phyloP scores from a whole-genome alignment of 1,284 basidiomycete species.

The Boletus smithii region DNA sequence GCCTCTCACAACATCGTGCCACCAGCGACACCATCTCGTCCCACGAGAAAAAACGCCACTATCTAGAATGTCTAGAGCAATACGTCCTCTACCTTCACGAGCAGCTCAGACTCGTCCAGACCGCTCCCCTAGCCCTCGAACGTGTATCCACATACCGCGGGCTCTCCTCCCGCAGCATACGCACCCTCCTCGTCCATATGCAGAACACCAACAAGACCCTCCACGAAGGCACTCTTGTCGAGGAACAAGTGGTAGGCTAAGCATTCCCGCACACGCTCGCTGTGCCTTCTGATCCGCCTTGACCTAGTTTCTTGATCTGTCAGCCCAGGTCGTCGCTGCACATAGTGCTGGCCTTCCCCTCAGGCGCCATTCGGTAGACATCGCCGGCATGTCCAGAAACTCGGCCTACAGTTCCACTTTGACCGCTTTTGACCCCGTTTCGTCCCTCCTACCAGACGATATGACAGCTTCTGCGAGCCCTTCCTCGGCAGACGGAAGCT shows the following conservation, averaged over 20 bases:
- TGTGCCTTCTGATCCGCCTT: neutral
- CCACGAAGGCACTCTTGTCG: slow-evolving; percentile 44
- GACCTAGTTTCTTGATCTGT: slow-evolving; percentile 30
- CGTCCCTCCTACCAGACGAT: slow-evolving; percentile 18
- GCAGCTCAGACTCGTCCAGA: slow-evolving; percentile 50
- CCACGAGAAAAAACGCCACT: slow-evolving; percentile 72
- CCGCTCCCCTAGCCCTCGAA: slow-evolving; percentile 48
- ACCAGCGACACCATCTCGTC: slow-evolving; percentile 63
- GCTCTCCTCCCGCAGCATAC: slow-evolving; percentile 54
- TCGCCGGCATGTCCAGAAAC: slow-evolving; percentile 15
- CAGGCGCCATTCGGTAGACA: slow-evolving; percentile 32
- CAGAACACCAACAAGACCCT: slow-evolving; percentile 50
- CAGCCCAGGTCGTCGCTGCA: slow-evolving; percentile 27
- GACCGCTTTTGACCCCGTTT: slow-evolving; percentile 17
- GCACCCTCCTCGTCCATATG: slow-evolving; percentile 63
- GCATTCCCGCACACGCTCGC: neutral
- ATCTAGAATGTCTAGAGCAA: slow-evolving; percentile 67
- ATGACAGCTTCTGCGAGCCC: slow-evolving; percentile 26
- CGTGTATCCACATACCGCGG: slow-evolving; percentile 55
- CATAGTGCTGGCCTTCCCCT: slow-evolving; percentile 27
- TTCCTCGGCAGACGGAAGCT: slow-evolving; percentile 21
- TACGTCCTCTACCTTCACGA: slow-evolving; percentile 65
- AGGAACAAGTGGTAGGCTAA: slow-evolving; percentile 51
- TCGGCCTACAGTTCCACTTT: slow-evolving; percentile 12
- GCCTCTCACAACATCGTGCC: neutral